Conservation (phyloP, 495 filamentous ascomycete genomes). For the Tuber melanosporum region DNA sequence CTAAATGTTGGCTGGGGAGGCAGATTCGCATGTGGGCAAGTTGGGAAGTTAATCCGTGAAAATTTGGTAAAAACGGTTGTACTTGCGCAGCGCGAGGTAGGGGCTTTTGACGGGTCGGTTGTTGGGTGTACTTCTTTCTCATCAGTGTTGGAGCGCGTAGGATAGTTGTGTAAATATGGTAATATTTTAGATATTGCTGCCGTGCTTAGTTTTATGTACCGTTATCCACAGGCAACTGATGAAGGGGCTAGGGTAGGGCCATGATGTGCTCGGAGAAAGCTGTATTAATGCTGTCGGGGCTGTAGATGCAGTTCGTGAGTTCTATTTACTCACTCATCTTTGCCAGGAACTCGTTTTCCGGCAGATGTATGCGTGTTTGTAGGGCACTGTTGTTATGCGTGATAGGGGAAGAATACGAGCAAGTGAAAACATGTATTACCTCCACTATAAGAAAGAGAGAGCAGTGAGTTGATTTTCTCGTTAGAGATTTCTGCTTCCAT, state of each 20-base stretch:
- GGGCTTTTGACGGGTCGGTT: too few relatives aligned
- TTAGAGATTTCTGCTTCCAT: too few relatives aligned
- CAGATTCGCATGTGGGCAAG: too few relatives aligned
- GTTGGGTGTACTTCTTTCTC: too few relatives aligned
- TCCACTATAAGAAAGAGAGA: neutral
- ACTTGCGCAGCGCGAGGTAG: too few relatives aligned
- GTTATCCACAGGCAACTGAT: neutral
- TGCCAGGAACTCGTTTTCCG: neutral
- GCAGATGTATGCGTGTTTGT: neutral
- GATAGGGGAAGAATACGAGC: neutral
- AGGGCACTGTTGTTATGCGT: neutral
- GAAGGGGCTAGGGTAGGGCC: slow-evolving; percentile 53
- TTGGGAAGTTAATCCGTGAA: too few relatives aligned
- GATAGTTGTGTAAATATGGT: too few relatives aligned
- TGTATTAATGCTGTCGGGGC: slow-evolving; percentile 85
- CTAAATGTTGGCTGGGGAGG: too few relatives aligned
- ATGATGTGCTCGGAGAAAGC: slow-evolving; percentile 67
- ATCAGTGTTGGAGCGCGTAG: too few relatives aligned
- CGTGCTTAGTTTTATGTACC: neutral
- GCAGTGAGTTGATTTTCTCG: neutral
- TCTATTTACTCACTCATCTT: neutral
- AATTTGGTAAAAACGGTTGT: too few relatives aligned
- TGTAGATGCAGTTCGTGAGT: slow-evolving; percentile 78
- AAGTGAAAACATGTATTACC: neutral
- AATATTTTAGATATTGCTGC: too few relatives aligned